These are phyloP conservation scores for Metarhizium robertsii DNA, from an alignment of 2,329 filamentous ascomycete genomes.

Conservation along the genomic window DNA sequence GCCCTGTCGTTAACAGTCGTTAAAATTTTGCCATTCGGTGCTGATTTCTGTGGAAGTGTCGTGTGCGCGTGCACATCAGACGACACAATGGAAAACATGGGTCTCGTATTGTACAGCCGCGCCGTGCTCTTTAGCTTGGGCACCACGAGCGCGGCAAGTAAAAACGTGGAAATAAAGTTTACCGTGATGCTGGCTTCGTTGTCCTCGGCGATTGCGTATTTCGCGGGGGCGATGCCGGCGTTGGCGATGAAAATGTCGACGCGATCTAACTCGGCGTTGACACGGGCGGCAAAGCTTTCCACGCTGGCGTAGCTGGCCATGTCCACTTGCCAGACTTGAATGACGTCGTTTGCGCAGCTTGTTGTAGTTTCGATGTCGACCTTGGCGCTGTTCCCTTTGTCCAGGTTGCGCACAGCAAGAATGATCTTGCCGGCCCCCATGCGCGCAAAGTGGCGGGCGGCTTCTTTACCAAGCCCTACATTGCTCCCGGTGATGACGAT, in stretches of 20 bases:
- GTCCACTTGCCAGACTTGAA: conserved; percentile 43
- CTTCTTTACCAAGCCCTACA: conserved; percentile 26
- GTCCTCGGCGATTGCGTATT: conserved; percentile 27
- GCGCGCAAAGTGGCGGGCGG: conserved; percentile 23
- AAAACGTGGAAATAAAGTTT: conserved; percentile 43
- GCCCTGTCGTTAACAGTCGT: conserved; percentile 15
- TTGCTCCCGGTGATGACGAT: conserved; percentile 29
- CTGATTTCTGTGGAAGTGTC: conserved; percentile 15
- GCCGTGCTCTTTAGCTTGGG: conserved; percentile 38
- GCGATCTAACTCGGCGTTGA: conserved; percentile 24
- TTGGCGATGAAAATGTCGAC: conserved; percentile 36
- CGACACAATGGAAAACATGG: conserved; percentile 18
- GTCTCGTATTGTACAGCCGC: conserved; percentile 8
- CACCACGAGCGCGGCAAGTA: conserved; percentile 38
- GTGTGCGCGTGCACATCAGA: conserved; percentile 18
- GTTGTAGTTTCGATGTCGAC: conserved; percentile 22
- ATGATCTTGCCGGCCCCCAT: conserved; percentile 24
- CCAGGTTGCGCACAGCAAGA: conserved; percentile 23
- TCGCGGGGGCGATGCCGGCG: conserved; percentile 25
- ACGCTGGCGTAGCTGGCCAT: conserved; percentile 37
- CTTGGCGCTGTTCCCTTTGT: conserved; percentile 26
- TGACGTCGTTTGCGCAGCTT: conserved; percentile 10
- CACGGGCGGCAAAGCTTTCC: conserved; percentile 29
- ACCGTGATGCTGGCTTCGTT: conserved; percentile 40
- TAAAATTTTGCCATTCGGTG: neutral